Base-by-base conservation (phyloP, 169 alveolate genomes). In the Plasmodium sp. region DNA sequence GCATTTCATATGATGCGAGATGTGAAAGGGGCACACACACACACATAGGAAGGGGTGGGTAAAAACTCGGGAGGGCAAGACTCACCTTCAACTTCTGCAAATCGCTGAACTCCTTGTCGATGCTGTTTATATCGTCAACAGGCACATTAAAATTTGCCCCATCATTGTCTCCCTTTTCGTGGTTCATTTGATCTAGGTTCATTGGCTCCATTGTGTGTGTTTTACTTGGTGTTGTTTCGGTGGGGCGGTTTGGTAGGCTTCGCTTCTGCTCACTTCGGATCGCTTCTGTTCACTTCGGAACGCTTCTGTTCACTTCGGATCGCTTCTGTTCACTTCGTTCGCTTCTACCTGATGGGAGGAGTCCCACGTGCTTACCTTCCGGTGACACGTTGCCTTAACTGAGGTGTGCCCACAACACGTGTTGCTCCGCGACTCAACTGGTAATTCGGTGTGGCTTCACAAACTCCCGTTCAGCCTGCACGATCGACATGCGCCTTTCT, bases 71-170 rank as follows among this genome's bases (percentile, higher is more conserved):
- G n/a, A 0, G 43, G 43, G 22, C 36, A 27, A 0, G 22, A 18
- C 27, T 88, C 43, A 88, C 94, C 54, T 88, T 88, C 74, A 88
- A 88, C 73, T 88, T 88, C 43, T 88, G 94, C 73, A 88, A 80
- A 62, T 88, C 94, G 41, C 94, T 88, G 51, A 88, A 88, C 36
- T 88, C 94, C 54, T 88, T 88, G 18, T 88, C 94, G 74, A 88
- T 88, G 27, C 72, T 88, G 72, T 80, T 88, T 74, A 88, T 88
- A 56, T 88, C 94, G 48, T 88, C 94, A 39, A 80, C 94, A 5
- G 81, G 94, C 6, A 81, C 94, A 27, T 67, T 88, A 54, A 88
- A 88, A 67, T 54, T 80, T 34, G 77, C 84, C 34, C 75, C 94
- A 16, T 88, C 88, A 62, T 80, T 67, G 33, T 80, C 72, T 16